Base-by-base conservation (phyloP, 169 alveolate genomes). In the Babesia gibsoni region DNA sequence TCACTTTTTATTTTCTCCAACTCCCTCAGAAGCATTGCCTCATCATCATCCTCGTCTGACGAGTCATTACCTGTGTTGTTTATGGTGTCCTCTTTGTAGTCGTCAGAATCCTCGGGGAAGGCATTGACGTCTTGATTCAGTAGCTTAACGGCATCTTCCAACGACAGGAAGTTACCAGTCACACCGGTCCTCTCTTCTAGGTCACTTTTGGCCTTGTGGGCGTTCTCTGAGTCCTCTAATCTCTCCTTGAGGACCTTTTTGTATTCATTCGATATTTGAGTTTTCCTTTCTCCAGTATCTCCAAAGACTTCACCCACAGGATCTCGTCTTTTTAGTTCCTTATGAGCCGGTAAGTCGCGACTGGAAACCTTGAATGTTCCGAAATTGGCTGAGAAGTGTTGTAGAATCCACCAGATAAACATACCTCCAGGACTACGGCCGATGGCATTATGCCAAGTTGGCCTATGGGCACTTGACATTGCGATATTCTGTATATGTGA, bases 1-100 rank as follows among this genome's bases (percentile, higher is more conserved):
- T 95, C 95, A 48, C 84, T 69, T 73, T 93, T 94, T 22, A 95
- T 93, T 82, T 93, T 96, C 83, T 91, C 95, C 57, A 91, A 89
- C 70, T 96, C 99, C 54, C 92, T 65, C 89, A 95, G 69, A 46
- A 96, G 82, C 66, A 90, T 94, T 59, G 92, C 83, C 53, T 88
- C 96, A 37, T 96, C 97, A 39, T 91, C 92, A 32, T 83, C 91
- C 3, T 84, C 91, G 10, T 74, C 89, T 27, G 78, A 85, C 35
- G n/a, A 22, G 53, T 18, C 64, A 36, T 46, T 48, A 10, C 65
- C 63, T 27, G 43, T 30, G 23, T 67, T 73, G 30, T 54, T 16
- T 59, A 22, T 67, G 63, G 42, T 69, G 67, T 20, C 61, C 57
- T 18, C 73, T 29, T 20, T 23, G 45, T 53, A 65, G 41, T 84